Evolutionary conservation across 441 rosid genomes (phyloP).

Genomic region (Raphanus hybrid): DNA sequence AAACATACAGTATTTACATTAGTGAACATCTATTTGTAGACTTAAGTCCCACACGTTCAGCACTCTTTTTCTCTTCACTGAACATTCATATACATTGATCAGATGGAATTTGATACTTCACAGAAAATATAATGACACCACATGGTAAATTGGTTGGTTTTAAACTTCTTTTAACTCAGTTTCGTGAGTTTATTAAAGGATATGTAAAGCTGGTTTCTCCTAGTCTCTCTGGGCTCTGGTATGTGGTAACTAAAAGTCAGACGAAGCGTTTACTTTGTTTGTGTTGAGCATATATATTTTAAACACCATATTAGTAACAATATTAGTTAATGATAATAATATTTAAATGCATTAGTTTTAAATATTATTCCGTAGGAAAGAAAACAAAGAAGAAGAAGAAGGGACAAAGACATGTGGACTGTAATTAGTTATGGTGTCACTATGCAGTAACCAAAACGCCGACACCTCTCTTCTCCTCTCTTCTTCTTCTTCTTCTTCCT

Average conservation of each 20-base stretch:
- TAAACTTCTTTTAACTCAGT: neutral
- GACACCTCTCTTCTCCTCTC: conserved; percentile 30
- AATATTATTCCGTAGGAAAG: conserved; percentile 16
- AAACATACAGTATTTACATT: neutral
- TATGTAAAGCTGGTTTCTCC: neutral
- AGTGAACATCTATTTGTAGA: neutral
- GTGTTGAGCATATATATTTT: neutral
- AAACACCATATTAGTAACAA: neutral
- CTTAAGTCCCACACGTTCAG: neutral
- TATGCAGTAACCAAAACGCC: conserved; percentile 47
- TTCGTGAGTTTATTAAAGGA: neutral
- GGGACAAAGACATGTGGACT: conserved; percentile 70
- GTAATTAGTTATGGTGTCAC: conserved; percentile 75
- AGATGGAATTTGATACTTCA: neutral
- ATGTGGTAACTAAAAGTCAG: neutral
- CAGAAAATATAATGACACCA: neutral
- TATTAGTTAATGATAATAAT: neutral
- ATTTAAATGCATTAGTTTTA: conserved; percentile 8
- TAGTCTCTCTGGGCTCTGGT: neutral
- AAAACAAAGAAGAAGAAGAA: conserved; percentile 38
- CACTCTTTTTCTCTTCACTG: neutral
- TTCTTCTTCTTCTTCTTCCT: conserved; percentile 22
- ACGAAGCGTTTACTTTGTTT: neutral
- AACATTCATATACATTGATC: neutral
- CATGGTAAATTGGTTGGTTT: neutral